Percentiles rank a stretch among this genome's conserved stretches.
phyloP scores from a whole-genome alignment of 208 protist species.

The Acanthamoeba castellanii region DNA sequence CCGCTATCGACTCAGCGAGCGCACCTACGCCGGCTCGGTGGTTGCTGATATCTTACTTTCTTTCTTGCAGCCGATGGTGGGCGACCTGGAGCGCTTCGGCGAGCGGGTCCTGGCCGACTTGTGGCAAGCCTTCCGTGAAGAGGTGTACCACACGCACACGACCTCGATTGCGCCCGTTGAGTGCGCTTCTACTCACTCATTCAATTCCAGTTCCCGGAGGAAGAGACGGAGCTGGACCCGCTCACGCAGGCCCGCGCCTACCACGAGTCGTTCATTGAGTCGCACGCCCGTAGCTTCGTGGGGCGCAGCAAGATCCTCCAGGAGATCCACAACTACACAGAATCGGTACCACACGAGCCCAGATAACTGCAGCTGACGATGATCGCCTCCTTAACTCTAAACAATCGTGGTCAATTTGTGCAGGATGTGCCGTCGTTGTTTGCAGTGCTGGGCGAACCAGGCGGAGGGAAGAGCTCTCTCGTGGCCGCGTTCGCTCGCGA shows the following conservation, averaged over 20 bases:
- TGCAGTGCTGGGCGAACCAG: constrained; percentile 76
- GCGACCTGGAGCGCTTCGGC: constrained; percentile 73
- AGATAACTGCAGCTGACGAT: not conserved
- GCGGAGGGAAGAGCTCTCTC: constrained; percentile 75
- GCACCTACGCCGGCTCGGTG: not conserved
- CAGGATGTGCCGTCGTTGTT: constrained; percentile 23
- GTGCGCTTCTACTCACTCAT: not conserved
- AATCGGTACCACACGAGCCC: not conserved
- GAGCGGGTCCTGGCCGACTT: constrained; percentile 75
- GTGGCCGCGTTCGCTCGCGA: constrained; percentile 73
- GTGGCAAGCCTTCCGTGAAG: constrained; percentile 76
- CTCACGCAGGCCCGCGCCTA: constrained; percentile 44
- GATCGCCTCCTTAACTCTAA: not conserved
- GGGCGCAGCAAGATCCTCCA: constrained; percentile 49
- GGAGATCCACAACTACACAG: constrained; percentile 33
- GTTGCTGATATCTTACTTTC: not conserved
- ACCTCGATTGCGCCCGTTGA: not conserved
- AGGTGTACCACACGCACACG: not conserved
- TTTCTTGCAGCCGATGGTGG: not conserved
- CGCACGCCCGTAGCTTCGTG: constrained; percentile 46
- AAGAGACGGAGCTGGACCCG: constrained; percentile 17
- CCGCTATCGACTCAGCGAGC: not conserved
- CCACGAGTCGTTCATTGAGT: constrained; percentile 67
- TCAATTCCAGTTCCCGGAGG: constrained; percentile 48
- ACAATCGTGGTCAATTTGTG: not conserved